Percentiles rank a stretch among this genome's conserved stretches.
These are phyloP conservation scores for Phytophthora colocasiae DNA, from an alignment of 352 stramenopile species.

Conservation along the genomic window DNA sequence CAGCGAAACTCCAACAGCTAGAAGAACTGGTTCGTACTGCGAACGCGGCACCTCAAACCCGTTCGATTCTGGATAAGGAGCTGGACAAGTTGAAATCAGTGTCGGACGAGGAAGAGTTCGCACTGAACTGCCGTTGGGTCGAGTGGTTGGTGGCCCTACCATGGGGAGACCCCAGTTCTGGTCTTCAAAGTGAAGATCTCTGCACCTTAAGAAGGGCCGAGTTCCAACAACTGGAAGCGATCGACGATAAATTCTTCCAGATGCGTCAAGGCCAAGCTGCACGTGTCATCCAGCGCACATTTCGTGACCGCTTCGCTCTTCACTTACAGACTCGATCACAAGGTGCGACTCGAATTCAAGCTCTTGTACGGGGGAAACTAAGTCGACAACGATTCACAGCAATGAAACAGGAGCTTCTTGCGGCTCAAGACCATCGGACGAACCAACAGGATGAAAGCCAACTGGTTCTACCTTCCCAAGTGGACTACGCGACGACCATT, in stretches of 20 bases:
- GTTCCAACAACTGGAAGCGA: slow-evolving; percentile 52
- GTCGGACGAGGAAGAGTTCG: slow-evolving; percentile 41
- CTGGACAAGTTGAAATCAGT: slow-evolving; percentile 52
- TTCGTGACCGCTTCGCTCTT: slow-evolving; percentile 44
- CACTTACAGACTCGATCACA: slow-evolving; percentile 37
- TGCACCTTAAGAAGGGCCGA: slow-evolving; percentile 34
- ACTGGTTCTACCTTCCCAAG: neutral
- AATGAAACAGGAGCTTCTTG: slow-evolving; percentile 9
- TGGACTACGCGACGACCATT: slow-evolving; percentile 20
- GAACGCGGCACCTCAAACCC: slow-evolving; percentile 33
- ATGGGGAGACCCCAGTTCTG: slow-evolving; percentile 45
- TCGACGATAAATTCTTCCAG: slow-evolving; percentile 29
- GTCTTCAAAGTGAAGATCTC: slow-evolving; percentile 27
- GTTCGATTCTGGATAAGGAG: slow-evolving; percentile 52
- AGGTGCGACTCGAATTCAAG: slow-evolving; percentile 48
- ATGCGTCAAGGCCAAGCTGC: slow-evolving; percentile 34
- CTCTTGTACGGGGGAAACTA: slow-evolving; percentile 19
- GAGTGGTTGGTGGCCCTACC: slow-evolving; percentile 67
- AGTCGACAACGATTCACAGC: slow-evolving; percentile 6
- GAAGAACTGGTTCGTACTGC: slow-evolving; percentile 19
- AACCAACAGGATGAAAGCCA: slow-evolving; percentile 12
- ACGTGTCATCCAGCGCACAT: slow-evolving; percentile 46
- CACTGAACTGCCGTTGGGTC: slow-evolving; percentile 52
- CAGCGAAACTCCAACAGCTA: slow-evolving; percentile 32
- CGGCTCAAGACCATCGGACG: neutral